A percentile compares a stretch with the other conserved stretches of the same genome.
phyloP scores from a whole-genome alignment of 108 stramenopile genomes.

The Cyclotella baltica region DNA sequence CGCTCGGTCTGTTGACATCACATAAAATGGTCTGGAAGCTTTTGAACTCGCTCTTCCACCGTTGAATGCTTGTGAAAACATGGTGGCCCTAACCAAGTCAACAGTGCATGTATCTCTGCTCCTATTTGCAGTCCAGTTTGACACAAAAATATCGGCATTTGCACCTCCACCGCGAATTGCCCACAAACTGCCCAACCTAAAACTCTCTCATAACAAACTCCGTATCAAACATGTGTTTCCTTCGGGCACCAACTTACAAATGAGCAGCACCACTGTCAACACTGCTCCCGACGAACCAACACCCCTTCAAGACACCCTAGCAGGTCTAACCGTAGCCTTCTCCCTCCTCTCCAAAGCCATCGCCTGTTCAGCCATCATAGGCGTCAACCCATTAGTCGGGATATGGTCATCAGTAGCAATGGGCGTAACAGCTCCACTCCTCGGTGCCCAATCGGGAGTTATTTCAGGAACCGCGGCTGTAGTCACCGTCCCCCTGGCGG shows the following conservation, averaged over 20 bases:
- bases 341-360: slow-evolving; percentile 46
- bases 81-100: too few relatives aligned
- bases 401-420: slow-evolving; percentile 52
- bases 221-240: too few relatives aligned
- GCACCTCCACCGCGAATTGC: too few relatives aligned
- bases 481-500: slow-evolving; percentile 43
- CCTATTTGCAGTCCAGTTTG: too few relatives aligned
- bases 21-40: too few relatives aligned
- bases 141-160: too few relatives aligned
- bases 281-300: neutral
- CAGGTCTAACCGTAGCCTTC: slow-evolving; percentile 55
- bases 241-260: slow-evolving; percentile 4
- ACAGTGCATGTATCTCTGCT: too few relatives aligned
- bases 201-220: too few relatives aligned
- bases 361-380: slow-evolving; percentile 46
- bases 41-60: too few relatives aligned
- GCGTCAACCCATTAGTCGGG: slow-evolving; percentile 50
- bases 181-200: too few relatives aligned
- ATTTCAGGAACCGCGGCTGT: slow-evolving; percentile 54
- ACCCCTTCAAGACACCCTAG: slow-evolving; percentile 30
- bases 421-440: slow-evolving; percentile 40
- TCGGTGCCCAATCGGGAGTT: slow-evolving; percentile 40
- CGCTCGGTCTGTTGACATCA: too few relatives aligned
- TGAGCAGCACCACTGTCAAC: neutral
- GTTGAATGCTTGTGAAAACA: too few relatives aligned